Conservation (phyloP, 1,284 basidiomycete species). For the Amylostereum areolatum region DNA sequence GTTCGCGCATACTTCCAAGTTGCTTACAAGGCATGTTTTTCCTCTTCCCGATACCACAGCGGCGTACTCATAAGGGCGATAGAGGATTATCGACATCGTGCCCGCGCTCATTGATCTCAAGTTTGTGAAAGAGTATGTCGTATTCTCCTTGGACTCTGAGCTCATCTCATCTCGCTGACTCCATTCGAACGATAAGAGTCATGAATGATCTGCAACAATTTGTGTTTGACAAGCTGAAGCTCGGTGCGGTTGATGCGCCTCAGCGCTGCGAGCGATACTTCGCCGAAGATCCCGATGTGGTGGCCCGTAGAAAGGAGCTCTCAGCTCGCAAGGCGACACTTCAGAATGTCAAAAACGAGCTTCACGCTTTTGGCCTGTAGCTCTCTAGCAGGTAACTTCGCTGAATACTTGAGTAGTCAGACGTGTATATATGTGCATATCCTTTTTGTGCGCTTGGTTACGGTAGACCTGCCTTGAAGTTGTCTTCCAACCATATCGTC, state of each 20-base stretch:
- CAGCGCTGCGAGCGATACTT: constrained; percentile 22
- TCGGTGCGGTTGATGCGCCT: constrained; percentile 29
- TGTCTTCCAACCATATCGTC: too few species aligned
- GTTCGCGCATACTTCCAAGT: constrained; percentile 47
- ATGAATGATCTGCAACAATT: constrained; percentile 27
- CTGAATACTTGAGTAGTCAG: too few species aligned
- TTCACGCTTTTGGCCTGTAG: not conserved
- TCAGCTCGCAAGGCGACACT: not conserved
- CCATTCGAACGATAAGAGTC: constrained; percentile 12
- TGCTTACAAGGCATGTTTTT: constrained; percentile 34
- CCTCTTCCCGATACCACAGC: not conserved
- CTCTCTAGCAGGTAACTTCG: not conserved
- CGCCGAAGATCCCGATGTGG: constrained; percentile 1
- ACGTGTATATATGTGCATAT: too few species aligned
- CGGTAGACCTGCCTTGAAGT: too few species aligned
- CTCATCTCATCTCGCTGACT: too few species aligned
- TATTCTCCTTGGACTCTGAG: not conserved
- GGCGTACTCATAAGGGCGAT: not conserved
- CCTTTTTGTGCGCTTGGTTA: too few species aligned
- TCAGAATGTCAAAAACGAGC: not conserved
- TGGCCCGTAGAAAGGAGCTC: not conserved
- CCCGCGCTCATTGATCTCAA: constrained; percentile 40
- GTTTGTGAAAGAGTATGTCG: constrained; percentile 29
- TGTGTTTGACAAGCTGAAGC: constrained; percentile 32
- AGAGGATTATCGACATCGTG: constrained; percentile 44